Base-by-base conservation (phyloP, 2,329 filamentous ascomycete species). In the Grosmannia serpens region DNA sequence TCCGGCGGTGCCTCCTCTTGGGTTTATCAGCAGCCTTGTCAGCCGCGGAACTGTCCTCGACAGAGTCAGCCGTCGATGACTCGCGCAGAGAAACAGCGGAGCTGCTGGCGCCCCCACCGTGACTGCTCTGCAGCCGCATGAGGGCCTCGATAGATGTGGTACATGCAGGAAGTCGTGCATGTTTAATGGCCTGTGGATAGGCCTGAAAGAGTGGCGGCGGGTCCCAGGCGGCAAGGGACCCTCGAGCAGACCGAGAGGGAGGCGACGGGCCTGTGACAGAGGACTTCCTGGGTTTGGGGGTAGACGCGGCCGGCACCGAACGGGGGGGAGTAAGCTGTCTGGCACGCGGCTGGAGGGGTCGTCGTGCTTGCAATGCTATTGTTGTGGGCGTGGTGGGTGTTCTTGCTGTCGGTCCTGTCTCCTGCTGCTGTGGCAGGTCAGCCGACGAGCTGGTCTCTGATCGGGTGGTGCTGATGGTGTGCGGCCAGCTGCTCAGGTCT, bases 191-290 rank as follows among this genome's bases (percentile, higher is more conserved):
- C 70, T 95, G 91, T 0, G 89, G 87, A 68, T 91, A 95, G 15
- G 89, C 90, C 69, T 95, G 88, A 69, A 91, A 95, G 15, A 96
- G 74, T 2, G 90, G 88, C 8, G 89, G 88, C 20, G 85, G 81
- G 58, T 82, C 80, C 85, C 85, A 89, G 15, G 72, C 70, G 4
- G 73, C 70, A 27, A 76, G 62, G 4, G 70, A 67, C 31, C 70
- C 71, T 58, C 69, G 67, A 4, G 61, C 55, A 20, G 61, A 57
- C 50, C 59, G 55, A 55, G 46, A 62, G 9, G 62, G 55, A 6
- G 59, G 33, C 8, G 66, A 60, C 17, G 63, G 60, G 38, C 62
- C 65, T 7, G 66, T 62, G 13, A 60, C 41, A 31, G 64, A 65
- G n/a, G 63, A 57, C 15, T 67, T 67, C 57, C 65, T 66, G 59